phyloP scores from a whole-genome alignment of 495 filamentous ascomycete genomes.

The Entonaema liquescens region DNA sequence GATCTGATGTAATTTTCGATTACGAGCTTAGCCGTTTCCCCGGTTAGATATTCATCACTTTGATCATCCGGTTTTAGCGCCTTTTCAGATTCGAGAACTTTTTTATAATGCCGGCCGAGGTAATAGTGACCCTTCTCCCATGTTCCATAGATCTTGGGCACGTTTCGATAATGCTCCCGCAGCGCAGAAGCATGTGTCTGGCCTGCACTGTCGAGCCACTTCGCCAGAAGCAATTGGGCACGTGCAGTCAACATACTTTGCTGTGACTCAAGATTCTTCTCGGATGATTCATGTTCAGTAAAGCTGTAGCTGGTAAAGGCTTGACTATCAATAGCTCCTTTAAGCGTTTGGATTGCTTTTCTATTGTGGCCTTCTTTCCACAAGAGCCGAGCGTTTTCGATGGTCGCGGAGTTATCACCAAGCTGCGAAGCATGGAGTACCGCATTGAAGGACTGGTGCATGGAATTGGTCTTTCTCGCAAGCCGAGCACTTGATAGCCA shows the following conservation, averaged over 20 bases:
- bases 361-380: conserved; percentile 95
- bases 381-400: conserved; percentile 91
- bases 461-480: conserved; percentile 82
- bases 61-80: conserved; percentile 72
- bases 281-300: conserved; percentile 55
- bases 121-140: conserved; percentile 99
- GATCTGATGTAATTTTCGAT: conserved; percentile 93
- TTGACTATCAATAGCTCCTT: conserved; percentile 81
- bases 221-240: conserved; percentile 88
- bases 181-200: conserved; percentile 84
- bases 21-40: conserved; percentile 86
- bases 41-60: conserved; percentile 65
- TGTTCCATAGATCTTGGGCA: conserved; percentile 65
- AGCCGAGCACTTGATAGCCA: conserved; percentile 90
- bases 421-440: conserved; percentile 87
- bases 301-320: conserved; percentile 61
- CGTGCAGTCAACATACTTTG: conserved; percentile 66
- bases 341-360: conserved; percentile 90
- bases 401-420: conserved; percentile 82
- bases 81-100: conserved; percentile 89
- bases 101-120: conserved; percentile 96
- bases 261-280: conserved; percentile 54
- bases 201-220: conserved; percentile 93
- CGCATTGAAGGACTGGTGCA: conserved; percentile 88
- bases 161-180: conserved; percentile 79